These are phyloP conservation scores for Didymella segeticola DNA, from an alignment of 2,329 filamentous ascomycete species.

Conservation along the genomic window DNA sequence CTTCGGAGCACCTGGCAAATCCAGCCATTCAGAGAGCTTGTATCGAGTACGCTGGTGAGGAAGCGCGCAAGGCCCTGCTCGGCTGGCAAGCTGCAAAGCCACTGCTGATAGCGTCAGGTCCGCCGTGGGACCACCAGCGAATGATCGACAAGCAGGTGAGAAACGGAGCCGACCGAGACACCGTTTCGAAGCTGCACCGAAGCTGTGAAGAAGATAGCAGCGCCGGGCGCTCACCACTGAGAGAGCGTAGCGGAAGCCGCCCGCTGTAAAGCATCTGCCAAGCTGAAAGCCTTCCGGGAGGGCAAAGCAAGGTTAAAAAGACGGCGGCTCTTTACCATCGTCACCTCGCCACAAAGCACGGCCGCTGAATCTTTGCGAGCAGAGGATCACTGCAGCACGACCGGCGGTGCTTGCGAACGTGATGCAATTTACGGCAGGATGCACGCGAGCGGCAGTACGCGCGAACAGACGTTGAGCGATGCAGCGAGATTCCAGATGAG, in stretches of 20 bases:
- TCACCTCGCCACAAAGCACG: slow-evolving; percentile 24
- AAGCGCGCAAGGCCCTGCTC: slow-evolving; percentile 34
- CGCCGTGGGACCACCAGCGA: slow-evolving; percentile 24
- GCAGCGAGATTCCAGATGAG: slow-evolving; percentile 22
- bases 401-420: slow-evolving; percentile 4
- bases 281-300: slow-evolving; percentile 17
- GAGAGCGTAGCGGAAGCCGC: slow-evolving; percentile 28
- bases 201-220: slow-evolving; percentile 44
- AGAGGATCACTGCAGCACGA: slow-evolving; percentile 6
- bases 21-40: slow-evolving; percentile 39
- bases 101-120: slow-evolving; percentile 40
- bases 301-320: slow-evolving; percentile 18
- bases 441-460: slow-evolving; percentile 31
- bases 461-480: slow-evolving; percentile 16
- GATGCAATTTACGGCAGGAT: slow-evolving; percentile 26
- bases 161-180: slow-evolving; percentile 46
- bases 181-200: slow-evolving; percentile 44
- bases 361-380: slow-evolving; percentile 21
- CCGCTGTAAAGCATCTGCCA: slow-evolving; percentile 36
- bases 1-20: slow-evolving; percentile 39
- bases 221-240: slow-evolving; percentile 35
- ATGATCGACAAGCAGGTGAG: slow-evolving; percentile 24
- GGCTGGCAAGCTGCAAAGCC: slow-evolving; percentile 35
- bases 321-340: slow-evolving; percentile 17
- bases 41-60: slow-evolving; percentile 22